Evolutionary conservation across 495 filamentous ascomycete species (phyloP).

Genomic region (Rhizodiscina lignyota): DNA sequence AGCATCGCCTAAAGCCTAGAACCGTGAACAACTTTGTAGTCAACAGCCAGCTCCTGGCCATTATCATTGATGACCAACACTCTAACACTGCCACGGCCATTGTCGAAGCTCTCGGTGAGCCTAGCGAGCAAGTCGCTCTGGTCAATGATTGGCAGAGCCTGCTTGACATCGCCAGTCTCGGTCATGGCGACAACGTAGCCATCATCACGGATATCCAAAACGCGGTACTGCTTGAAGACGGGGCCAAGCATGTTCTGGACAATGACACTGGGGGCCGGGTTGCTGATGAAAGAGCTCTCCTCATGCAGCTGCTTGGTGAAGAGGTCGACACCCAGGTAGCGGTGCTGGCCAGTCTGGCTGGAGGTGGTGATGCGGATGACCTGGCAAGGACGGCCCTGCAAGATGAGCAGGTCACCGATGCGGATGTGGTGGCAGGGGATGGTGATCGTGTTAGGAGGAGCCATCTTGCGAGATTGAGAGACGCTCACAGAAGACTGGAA

Average conservation of each 20-base stretch:
- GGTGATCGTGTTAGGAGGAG: conserved; percentile 69
- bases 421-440: conserved; percentile 99
- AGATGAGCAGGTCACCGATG: conserved; percentile 94
- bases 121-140: conserved; percentile 76
- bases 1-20: conserved; percentile 47
- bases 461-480: conserved; percentile 9
- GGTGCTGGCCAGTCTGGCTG: conserved; percentile 94
- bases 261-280: conserved; percentile 87
- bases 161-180: conserved; percentile 92
- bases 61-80: conserved; percentile 92
- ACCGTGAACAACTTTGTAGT: conserved; percentile 95
- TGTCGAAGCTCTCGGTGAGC: conserved; percentile 71
- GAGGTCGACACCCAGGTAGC: conserved; percentile 97
- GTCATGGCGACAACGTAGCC: conserved; percentile 68
- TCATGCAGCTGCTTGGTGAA: conserved; percentile 99
- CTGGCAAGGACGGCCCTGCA: conserved; percentile 98
- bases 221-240: conserved; percentile 99
- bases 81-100: conserved; percentile 82
- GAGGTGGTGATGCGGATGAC: conserved; percentile 99
- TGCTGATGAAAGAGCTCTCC: conserved; percentile 94
- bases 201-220: conserved; percentile 90
- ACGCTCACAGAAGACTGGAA: neutral
- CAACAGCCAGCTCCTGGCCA: conserved; percentile 86
- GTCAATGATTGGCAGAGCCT: conserved; percentile 79
- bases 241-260: conserved; percentile 99